A percentile compares a stretch with the other conserved stretches of the same genome.
Conservation (phyloP, 2,329 filamentous ascomycete genomes). For the Xylaria arbuscula region DNA sequence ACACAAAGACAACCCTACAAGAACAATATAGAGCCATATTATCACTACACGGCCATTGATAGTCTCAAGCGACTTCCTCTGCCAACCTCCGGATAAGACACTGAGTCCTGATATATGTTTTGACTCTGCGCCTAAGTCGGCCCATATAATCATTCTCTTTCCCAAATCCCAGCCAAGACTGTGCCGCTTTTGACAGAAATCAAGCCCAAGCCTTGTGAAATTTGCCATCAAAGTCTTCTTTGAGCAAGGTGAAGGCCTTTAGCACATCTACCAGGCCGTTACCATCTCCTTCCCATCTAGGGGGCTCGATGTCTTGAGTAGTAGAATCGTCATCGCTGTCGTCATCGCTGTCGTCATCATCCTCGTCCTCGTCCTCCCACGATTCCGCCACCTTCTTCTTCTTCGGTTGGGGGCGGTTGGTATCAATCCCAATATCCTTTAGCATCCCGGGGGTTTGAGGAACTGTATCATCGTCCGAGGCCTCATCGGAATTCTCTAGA, state of each 20-base stretch:
- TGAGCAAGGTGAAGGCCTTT: slow-evolving; percentile 67
- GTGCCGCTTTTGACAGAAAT: slow-evolving; percentile 8
- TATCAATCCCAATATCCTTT: neutral
- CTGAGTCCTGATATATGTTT: no score
- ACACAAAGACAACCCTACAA: no score
- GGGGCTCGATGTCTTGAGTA: neutral
- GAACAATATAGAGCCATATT: no score
- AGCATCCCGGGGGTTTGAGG: neutral
- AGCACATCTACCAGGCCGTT: slow-evolving; percentile 66
- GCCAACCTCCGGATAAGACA: no score
- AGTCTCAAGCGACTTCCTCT: no score
- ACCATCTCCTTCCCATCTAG: slow-evolving; percentile 51
- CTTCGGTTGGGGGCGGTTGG: slow-evolving; percentile 40
- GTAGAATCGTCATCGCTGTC: no score
- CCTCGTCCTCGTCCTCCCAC: slow-evolving; percentile 56
- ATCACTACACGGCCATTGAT: no score
- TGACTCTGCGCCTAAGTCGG: no score
- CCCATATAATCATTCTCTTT: no score
- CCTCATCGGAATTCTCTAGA: slow-evolving; percentile 50
- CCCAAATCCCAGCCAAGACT: no score
- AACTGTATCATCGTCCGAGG: slow-evolving; percentile 43
- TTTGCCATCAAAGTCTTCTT: slow-evolving; percentile 71
- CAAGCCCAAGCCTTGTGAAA: slow-evolving; percentile 72
- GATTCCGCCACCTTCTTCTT: slow-evolving; percentile 62
- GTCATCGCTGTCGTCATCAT: slow-evolving; percentile 48